These are phyloP conservation scores for Emericellopsis terricola DNA, from an alignment of 495 filamentous ascomycete genomes.

Conservation along the genomic window DNA sequence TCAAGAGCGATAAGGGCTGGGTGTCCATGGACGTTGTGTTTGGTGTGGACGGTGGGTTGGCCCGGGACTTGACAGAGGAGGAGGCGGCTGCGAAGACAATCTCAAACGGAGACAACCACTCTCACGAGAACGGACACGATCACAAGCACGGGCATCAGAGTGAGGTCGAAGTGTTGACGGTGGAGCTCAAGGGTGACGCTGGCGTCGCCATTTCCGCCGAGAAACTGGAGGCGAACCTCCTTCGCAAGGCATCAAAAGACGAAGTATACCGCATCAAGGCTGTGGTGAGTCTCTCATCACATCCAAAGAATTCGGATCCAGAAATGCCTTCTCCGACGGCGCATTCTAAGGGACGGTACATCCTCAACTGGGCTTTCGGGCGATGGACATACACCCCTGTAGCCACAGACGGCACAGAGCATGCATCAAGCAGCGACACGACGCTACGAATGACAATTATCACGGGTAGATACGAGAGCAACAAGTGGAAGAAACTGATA, in stretches of 20 bases:
- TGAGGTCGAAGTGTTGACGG: conserved; percentile 79
- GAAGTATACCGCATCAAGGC: conserved; percentile 94
- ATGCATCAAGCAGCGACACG: conserved; percentile 26
- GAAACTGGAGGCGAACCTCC: conserved; percentile 40
- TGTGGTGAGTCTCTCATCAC: conserved; percentile 40
- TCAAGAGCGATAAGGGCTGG: conserved; percentile 60
- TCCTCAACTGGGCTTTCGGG: conserved; percentile 96
- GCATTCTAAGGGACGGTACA: conserved; percentile 32
- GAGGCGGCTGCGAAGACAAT: conserved; percentile 11
- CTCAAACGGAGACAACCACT: conserved; percentile 18
- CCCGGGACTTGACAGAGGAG: conserved; percentile 32
- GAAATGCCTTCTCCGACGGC: conserved; percentile 10
- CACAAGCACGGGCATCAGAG: conserved; percentile 44
- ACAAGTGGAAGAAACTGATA: conserved; percentile 76
- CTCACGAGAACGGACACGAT: conserved; percentile 17
- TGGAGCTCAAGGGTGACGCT: conserved; percentile 33
- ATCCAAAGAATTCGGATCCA: conserved; percentile 43
- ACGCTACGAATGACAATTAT: conserved; percentile 68
- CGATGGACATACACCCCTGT: conserved; percentile 75
- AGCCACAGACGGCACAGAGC: conserved; percentile 19
- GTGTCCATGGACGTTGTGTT: conserved; percentile 64
- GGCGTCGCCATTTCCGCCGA: conserved; percentile 36
- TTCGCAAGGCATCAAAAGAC: conserved; percentile 61
- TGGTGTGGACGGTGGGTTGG: conserved; percentile 70
- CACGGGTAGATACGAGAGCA: conserved; percentile 65